Conservation (phyloP, 2,329 filamentous ascomycete genomes). For the Cladophialophora yegresii region DNA sequence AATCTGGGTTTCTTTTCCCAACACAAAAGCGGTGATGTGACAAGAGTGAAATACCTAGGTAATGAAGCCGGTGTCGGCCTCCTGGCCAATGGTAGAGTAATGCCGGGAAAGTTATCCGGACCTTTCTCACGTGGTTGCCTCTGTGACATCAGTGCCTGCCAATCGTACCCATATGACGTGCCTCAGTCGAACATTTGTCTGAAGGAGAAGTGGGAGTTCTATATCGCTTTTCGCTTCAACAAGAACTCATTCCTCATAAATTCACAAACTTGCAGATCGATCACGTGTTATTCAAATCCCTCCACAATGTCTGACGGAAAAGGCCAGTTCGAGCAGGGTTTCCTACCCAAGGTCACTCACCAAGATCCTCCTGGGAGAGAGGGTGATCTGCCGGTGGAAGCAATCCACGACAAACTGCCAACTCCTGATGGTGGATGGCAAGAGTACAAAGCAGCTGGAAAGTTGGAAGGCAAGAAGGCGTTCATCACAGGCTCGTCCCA, state of each 20-base stretch:
- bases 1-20: background rate
- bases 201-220: background rate
- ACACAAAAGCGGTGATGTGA: background rate
- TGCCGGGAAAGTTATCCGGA: background rate
- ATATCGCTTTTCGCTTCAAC: background rate
- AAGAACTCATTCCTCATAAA: background rate
- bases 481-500: slow-evolving; percentile 64
- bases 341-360: slow-evolving; percentile 53
- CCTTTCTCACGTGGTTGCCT: background rate
- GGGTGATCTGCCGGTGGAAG: slow-evolving; percentile 58
- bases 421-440: slow-evolving; percentile 67
- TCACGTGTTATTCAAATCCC: background rate
- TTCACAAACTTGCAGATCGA: background rate
- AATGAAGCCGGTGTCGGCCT: background rate
- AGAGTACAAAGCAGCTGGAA: slow-evolving; percentile 72
- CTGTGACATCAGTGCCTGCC: slow-evolving; percentile 1
- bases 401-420: slow-evolving; percentile 66
- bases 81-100: background rate
- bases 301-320: slow-evolving; percentile 10
- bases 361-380: slow-evolving; percentile 58
- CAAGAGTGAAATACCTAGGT: background rate
- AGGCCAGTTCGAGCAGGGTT: slow-evolving; percentile 21
- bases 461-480: slow-evolving; percentile 72
- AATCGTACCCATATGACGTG: background rate
- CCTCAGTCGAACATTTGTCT: background rate